Evolutionary conservation across 805 yeast genomes (phyloP).

Genomic region (Sugiyamaella mastotermitis): DNA sequence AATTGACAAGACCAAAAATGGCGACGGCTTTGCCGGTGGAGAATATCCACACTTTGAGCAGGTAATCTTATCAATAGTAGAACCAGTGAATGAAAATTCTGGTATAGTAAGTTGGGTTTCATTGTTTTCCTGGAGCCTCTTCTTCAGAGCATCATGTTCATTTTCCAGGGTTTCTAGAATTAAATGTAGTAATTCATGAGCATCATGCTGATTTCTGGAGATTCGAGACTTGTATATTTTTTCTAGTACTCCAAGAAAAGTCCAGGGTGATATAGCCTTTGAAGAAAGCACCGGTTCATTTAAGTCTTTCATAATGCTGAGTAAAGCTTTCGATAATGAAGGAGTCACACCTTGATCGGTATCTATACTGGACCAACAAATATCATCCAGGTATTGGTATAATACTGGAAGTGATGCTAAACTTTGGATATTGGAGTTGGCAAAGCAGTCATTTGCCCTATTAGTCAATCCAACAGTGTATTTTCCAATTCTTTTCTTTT

Average conservation of each 20-base stretch:
- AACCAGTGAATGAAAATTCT: constrained; percentile 68
- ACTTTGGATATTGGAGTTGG: constrained; percentile 79
- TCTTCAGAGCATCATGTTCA: constrained; percentile 47
- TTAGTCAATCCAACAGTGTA: constrained; percentile 80
- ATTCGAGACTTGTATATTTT: constrained; percentile 64
- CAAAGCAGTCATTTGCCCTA: constrained; percentile 84
- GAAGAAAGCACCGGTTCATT: constrained; percentile 55
- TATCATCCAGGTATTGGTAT: constrained; percentile 18
- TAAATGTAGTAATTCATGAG: constrained; percentile 84
- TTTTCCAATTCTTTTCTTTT: constrained; percentile 30
- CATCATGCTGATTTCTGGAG: constrained; percentile 84
- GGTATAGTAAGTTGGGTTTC: constrained; percentile 35
- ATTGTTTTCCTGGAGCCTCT: no score
- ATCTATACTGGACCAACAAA: neutral
- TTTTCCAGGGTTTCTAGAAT: constrained; percentile 70
- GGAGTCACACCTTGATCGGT: constrained; percentile 1
- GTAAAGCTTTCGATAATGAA: constrained; percentile 21
- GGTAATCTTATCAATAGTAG: constrained; percentile 55
- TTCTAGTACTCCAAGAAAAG: constrained; percentile 68
- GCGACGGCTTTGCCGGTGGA: constrained; percentile 52
- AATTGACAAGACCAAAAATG: constrained; percentile 67
- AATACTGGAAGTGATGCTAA: constrained; percentile 25
- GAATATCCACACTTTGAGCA: constrained; percentile 62
- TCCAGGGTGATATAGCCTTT: constrained; percentile 67
- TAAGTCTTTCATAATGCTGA: constrained; percentile 32